Conservation (phyloP, 345 rosid genomes). For the Populus pruinosa region DNA sequence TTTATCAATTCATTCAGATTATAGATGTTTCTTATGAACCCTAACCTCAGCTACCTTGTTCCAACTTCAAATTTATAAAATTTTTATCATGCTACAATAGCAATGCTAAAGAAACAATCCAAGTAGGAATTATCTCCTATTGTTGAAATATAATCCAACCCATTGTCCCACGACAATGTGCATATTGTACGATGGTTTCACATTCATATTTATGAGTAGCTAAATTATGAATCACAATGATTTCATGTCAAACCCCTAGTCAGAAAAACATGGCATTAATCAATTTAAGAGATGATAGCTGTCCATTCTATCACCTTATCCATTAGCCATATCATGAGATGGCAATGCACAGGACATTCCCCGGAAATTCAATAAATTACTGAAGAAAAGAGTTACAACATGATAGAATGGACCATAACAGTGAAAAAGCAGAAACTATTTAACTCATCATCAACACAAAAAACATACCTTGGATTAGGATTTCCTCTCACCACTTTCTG, state of each 20-base stretch:
- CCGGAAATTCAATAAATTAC: neutral
- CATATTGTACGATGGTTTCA: neutral
- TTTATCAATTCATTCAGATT: too few species aligned
- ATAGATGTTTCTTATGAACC: too few species aligned
- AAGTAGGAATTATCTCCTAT: neutral
- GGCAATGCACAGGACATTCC: neutral
- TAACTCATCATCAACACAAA: constrained; percentile 1
- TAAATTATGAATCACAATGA: neutral
- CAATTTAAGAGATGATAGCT: neutral
- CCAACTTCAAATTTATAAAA: too few species aligned
- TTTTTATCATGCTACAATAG: neutral
- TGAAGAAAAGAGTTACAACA: neutral
- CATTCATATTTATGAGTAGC: neutral
- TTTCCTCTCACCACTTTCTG: constrained; percentile 98
- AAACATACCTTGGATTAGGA: constrained; percentile 84
- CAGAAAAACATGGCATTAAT: neutral
- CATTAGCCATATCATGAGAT: neutral
- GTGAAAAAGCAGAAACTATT: neutral
- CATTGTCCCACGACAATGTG: neutral
- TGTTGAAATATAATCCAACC: neutral
- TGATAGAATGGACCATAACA: neutral
- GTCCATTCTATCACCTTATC: neutral
- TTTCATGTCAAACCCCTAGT: neutral
- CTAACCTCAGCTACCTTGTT: too few species aligned
- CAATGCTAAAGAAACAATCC: neutral